phyloP scores from a whole-genome alignment of 768 basidiomycete genomes.

The Lyophyllum semitale region DNA sequence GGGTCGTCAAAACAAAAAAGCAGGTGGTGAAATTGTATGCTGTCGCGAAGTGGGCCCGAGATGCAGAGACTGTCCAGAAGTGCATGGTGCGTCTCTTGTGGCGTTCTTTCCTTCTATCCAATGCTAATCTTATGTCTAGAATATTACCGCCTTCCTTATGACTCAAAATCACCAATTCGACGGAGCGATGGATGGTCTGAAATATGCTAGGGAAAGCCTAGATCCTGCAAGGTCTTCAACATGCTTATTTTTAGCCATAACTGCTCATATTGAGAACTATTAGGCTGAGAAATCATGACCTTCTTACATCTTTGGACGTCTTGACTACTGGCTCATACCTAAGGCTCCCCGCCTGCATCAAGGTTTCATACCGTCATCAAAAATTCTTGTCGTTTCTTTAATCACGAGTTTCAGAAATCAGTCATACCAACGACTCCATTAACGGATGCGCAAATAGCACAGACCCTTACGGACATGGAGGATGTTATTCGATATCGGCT shows the following conservation, averaged over 20 bases:
- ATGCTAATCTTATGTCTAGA: constrained; percentile 43
- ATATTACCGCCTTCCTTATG: constrained; percentile 85
- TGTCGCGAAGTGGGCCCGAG: constrained; percentile 83
- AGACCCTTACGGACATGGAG: constrained; percentile 73
- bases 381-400: constrained; percentile 8
- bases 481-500: constrained; percentile 79
- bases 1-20: constrained; percentile 88
- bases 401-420: constrained; percentile 54
- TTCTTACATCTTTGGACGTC: constrained; percentile 89
- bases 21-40: constrained; percentile 90
- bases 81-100: constrained; percentile 61
- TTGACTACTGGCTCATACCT: constrained; percentile 85
- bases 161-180: constrained; percentile 86
- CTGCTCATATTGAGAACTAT: neutral
- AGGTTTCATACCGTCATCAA: constrained; percentile 62
- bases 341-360: constrained; percentile 78
- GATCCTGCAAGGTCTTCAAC: constrained; percentile 72
- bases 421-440: constrained; percentile 67
- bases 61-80: constrained; percentile 82
- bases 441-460: constrained; percentile 64
- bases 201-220: constrained; percentile 66
- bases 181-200: constrained; percentile 60
- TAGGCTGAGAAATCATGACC: constrained; percentile 88
- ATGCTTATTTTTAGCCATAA: neutral
- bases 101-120: neutral